Conservation (phyloP, 805 yeast species). For the Candida nonsorbophila region DNA sequence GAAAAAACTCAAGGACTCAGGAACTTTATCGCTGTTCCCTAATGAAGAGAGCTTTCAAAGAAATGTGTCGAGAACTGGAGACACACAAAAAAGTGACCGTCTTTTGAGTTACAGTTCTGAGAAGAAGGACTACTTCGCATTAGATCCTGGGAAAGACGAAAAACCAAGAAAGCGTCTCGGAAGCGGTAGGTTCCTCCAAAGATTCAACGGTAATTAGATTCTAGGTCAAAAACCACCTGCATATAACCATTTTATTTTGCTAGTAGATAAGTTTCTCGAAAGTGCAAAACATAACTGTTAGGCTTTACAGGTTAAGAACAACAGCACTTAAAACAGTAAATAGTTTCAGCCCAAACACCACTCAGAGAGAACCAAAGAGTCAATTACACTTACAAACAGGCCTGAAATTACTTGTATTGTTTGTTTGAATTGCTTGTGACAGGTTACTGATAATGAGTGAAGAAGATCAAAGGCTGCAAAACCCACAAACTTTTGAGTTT, state of each 20-base stretch:
- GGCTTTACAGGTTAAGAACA: conserved; percentile 2
- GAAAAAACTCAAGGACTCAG: conserved; percentile 8
- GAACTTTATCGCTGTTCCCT: conserved; percentile 9
- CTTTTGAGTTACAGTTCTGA: conserved; percentile 9
- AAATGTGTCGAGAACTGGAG: neutral
- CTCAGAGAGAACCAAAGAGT: too few species aligned
- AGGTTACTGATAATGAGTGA: too few species aligned
- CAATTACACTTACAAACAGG: too few species aligned
- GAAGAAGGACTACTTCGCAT: conserved; percentile 9
- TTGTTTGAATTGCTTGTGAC: too few species aligned
- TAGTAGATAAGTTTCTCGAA: conserved; percentile 2
- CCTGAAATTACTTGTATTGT: too few species aligned
- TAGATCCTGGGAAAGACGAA: conserved; percentile 3
- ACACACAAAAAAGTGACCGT: conserved; percentile 6
- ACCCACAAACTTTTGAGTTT: too few species aligned
- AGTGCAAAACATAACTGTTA: neutral
- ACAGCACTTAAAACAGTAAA: too few species aligned
- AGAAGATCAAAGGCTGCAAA: too few species aligned
- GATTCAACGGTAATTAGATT: conserved; percentile 6
- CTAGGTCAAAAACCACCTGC: conserved; percentile 5
- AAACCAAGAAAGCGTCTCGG: conserved; percentile 4
- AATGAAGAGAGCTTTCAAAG: conserved; percentile 1
- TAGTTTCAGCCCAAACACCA: too few species aligned
- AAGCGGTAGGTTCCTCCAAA: conserved; percentile 5
- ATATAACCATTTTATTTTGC: conserved; percentile 2